These are phyloP conservation scores for Mucor velutinosus DNA, from an alignment of 371 early-diverging fungal species.

Conservation along the genomic window DNA sequence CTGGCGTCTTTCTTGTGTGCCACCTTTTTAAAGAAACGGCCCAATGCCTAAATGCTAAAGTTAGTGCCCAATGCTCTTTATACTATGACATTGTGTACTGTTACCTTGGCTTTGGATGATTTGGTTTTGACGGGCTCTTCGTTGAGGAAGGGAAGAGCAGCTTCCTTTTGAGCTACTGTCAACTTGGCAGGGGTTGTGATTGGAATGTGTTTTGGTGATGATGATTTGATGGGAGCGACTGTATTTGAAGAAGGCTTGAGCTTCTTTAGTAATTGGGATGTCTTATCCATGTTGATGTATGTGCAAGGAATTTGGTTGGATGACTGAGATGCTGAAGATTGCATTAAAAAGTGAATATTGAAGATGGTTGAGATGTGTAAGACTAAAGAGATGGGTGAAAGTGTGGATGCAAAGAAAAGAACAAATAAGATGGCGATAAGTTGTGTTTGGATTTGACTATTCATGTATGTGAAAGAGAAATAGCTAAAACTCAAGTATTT, in stretches of 20 bases:
- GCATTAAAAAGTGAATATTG: slow-evolving; percentile 6
- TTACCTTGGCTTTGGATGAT: slow-evolving; percentile 20
- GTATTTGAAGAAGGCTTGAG: background rate
- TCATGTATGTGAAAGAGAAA: slow-evolving; percentile 1
- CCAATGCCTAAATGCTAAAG: slow-evolving; percentile 6
- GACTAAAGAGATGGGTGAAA: slow-evolving; percentile 8
- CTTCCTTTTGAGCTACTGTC: slow-evolving; percentile 17
- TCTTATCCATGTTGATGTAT: slow-evolving; percentile 3
- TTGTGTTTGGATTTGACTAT: slow-evolving; percentile 14
- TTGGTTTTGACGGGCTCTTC: slow-evolving; percentile 7
- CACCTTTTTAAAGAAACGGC: slow-evolving; percentile 16
- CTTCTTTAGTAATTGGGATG: slow-evolving; percentile 7
- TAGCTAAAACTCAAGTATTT: background rate
- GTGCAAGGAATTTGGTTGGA: slow-evolving; percentile 7
- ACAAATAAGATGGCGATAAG: slow-evolving; percentile 8
- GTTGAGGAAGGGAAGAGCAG: slow-evolving; percentile 17
- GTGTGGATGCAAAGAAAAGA: slow-evolving; percentile 13
- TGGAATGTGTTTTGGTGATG: background rate
- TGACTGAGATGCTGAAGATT: slow-evolving; percentile 2
- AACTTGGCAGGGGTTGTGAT: background rate
- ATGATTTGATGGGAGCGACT: background rate
- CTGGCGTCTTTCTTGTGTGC: slow-evolving; percentile 1
- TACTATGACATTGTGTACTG: background rate
- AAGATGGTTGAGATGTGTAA: slow-evolving; percentile 3
- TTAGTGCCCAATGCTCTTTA: background rate